Conservation (phyloP, 371 early-diverging fungal genomes). For the Lichtheimia corymbifera region DNA sequence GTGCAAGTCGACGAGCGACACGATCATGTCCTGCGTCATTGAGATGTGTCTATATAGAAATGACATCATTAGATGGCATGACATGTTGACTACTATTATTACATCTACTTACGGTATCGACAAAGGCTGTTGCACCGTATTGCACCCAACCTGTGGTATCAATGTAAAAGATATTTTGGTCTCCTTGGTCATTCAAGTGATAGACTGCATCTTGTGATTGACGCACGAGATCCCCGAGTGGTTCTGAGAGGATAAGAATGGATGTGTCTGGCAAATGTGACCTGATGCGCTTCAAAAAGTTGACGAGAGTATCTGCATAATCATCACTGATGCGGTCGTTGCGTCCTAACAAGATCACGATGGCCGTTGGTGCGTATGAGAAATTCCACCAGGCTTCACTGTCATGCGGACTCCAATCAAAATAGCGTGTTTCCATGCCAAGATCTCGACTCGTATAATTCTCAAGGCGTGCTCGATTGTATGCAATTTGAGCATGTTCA, state of each 20-base stretch:
- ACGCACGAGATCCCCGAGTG: conserved; percentile 36
- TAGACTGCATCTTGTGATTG: conserved; percentile 41
- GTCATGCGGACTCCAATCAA: conserved; percentile 22
- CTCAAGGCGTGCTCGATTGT: conserved; percentile 28
- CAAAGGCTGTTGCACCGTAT: conserved; percentile 30
- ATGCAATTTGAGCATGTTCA: conserved; percentile 39
- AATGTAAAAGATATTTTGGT: conserved; percentile 36
- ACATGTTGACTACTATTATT: too few relatives aligned
- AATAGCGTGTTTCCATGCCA: conserved; percentile 38
- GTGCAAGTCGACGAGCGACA: conserved; percentile 35
- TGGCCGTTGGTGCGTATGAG: conserved; percentile 19
- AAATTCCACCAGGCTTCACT: conserved; percentile 9
- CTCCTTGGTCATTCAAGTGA: conserved; percentile 26
- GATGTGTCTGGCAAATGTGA: conserved; percentile 16
- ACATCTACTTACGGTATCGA: conserved; percentile 31
- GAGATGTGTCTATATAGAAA: conserved; percentile 23
- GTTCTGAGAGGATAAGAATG: conserved; percentile 44
- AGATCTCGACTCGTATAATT: conserved; percentile 9
- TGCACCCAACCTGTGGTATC: conserved; percentile 47
- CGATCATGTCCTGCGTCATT: conserved; percentile 40
- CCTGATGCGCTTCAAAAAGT: conserved; percentile 27
- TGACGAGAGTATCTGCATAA: conserved; percentile 15
- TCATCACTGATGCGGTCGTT: conserved; percentile 26
- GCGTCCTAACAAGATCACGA: conserved; percentile 30
- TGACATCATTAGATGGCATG: neutral